Evolutionary conservation across 202 grass and related monocot species (phyloP).

Genomic region (Musa balbisiana): DNA sequence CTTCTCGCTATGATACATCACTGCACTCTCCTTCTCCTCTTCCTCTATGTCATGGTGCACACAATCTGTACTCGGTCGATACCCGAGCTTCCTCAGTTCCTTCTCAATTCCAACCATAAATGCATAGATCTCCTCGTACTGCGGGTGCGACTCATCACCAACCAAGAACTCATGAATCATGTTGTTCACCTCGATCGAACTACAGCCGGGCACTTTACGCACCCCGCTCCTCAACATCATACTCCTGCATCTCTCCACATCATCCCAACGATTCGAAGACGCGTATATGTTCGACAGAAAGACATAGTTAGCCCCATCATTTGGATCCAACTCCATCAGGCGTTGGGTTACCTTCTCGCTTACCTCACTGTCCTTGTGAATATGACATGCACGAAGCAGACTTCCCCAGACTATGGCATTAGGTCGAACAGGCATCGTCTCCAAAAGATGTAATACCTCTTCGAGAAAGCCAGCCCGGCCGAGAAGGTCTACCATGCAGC

Average conservation of each 20-base stretch:
- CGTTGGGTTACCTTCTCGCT: slow-evolving; percentile 32
- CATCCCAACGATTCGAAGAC: slow-evolving; percentile 36
- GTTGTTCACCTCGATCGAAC: slow-evolving; percentile 19
- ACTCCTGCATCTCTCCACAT: slow-evolving; percentile 39
- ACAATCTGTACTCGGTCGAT: slow-evolving; percentile 11
- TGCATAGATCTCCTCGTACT: slow-evolving; percentile 8
- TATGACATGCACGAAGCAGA: slow-evolving; percentile 32
- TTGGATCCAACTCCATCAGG: slow-evolving; percentile 35
- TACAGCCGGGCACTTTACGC: slow-evolving; percentile 3
- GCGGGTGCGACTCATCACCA: slow-evolving; percentile 12
- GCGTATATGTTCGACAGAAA: slow-evolving; percentile 44
- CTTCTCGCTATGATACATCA: slow-evolving; percentile 21
- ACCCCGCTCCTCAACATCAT: slow-evolving; percentile 1
- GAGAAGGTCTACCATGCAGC: slow-evolving; percentile 44
- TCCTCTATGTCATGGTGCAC: slow-evolving; percentile 18
- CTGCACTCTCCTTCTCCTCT: slow-evolving; percentile 13
- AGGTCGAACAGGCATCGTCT: slow-evolving; percentile 30
- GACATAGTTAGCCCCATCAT: slow-evolving; percentile 21
- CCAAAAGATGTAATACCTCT: slow-evolving; percentile 36
- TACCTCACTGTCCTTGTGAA: slow-evolving; percentile 16
- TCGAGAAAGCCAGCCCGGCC: slow-evolving; percentile 25
- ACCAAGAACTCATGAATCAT: slow-evolving; percentile 22
- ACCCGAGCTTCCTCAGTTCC: slow-evolving; percentile 17
- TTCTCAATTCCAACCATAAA: slow-evolving; percentile 17
- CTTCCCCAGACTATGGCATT: slow-evolving; percentile 43